phyloP scores from a whole-genome alignment of 345 rosid species.

The Dipteronia sinensis region DNA sequence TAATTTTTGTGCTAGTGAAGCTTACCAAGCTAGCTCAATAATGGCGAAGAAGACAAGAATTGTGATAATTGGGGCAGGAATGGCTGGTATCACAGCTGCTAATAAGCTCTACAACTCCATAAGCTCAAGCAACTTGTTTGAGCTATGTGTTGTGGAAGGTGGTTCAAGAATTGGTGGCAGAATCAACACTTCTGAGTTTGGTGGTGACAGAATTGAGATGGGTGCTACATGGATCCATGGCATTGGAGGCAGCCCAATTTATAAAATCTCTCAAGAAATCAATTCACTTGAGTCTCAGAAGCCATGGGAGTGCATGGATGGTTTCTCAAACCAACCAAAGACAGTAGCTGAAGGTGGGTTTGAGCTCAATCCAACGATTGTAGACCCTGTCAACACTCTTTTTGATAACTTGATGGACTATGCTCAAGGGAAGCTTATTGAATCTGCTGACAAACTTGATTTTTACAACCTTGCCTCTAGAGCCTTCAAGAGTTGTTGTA shows the following conservation, averaged over 20 bases:
- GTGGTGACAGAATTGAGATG: constrained; percentile 91
- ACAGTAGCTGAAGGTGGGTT: constrained; percentile 82
- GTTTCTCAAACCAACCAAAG: constrained; percentile 48
- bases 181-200: constrained; percentile 83
- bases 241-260: constrained; percentile 87
- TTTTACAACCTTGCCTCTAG: constrained; percentile 36
- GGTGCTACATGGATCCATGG: constrained; percentile 99
- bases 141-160: constrained; percentile 84
- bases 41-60: constrained; percentile 91
- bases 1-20: neutral
- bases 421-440: constrained; percentile 60
- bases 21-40: constrained; percentile 24
- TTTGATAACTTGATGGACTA: constrained; percentile 81
- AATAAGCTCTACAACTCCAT: constrained; percentile 68
- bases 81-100: constrained; percentile 97
- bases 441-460: constrained; percentile 23
- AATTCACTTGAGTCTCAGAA: constrained; percentile 63
- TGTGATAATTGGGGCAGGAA: constrained; percentile 95
- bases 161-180: constrained; percentile 92
- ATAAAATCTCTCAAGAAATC: constrained; percentile 67
- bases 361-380: constrained; percentile 47
- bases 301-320: constrained; percentile 99
- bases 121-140: constrained; percentile 52
- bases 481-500: constrained; percentile 37
- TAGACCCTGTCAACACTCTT: constrained; percentile 56